Base-by-base conservation (phyloP, 345 rosid species). In the Trapa bicornis region DNA sequence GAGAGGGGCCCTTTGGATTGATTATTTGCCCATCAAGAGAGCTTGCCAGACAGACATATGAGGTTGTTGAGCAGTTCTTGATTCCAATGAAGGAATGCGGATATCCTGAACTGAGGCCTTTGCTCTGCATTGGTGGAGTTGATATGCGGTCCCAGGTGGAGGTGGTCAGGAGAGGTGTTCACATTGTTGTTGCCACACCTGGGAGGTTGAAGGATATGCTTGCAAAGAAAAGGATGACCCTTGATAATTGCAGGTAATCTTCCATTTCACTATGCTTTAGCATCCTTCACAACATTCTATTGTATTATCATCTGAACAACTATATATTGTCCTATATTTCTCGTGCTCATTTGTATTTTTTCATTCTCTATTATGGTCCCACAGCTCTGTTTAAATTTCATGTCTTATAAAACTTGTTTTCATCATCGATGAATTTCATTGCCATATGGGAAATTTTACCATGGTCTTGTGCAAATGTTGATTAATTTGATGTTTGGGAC, bases 141-240 rank as follows among this genome's bases (percentile, higher is more conserved):
- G 97, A 92, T 78, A 92, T 89, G 97, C 81, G 88, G 68, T 83
- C 91, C 2, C 96, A 92, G 82, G 77, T 92, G 81, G 98, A 89
- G 69, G 76, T 88, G 67, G 93, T 89, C 61, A 88, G 85, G 80
- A 88, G 76, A 79, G 96, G 93, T 64, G 96, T 92, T 47, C 98
- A 86, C 63, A 88, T 89, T 37, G 98, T 92, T 73, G 89, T 92
- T 68, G 98, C 98, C 6, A 92, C 98, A 47, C 98, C 97, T 38
- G 97, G 97, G 66, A 88, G 94, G 70, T 78, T 92, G 77, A 92
- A 92, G 85, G 97, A 92, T 74, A 84, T 92, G 97, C 87, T 89
- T 16, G 92, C 97, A 35, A 92, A 89, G 85, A 92, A 89, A 71
- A 89, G 90, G 75, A 90, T 88, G 98, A 92, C 52, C 79, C 76